phyloP scores from a whole-genome alignment of 768 basidiomycete genomes.

The Lentinula raphanica region DNA sequence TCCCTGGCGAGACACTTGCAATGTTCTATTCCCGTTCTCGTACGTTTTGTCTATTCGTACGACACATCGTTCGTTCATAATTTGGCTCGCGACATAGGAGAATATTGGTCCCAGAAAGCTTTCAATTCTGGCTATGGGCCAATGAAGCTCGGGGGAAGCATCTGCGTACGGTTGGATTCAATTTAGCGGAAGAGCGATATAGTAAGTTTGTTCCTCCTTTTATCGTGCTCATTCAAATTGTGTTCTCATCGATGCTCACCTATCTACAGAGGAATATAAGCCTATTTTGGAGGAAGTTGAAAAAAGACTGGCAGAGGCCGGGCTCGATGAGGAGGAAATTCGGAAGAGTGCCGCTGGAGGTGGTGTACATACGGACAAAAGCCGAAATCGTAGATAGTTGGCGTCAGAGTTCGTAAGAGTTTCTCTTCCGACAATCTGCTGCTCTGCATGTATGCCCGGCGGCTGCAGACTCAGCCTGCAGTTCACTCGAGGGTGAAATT shows the following conservation, averaged over 20 bases:
- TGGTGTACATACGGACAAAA: conserved; percentile 39
- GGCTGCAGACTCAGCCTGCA: too few relatives aligned
- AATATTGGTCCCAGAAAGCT: conserved; percentile 78
- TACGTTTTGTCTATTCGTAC: conserved; percentile 27
- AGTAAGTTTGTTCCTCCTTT: conserved; percentile 37
- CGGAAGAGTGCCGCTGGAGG: conserved; percentile 44
- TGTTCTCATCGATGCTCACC: neutral
- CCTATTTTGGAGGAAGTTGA: conserved; percentile 80
- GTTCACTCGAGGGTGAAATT: too few relatives aligned
- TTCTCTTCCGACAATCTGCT: too few relatives aligned
- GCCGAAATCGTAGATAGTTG: conserved; percentile 41
- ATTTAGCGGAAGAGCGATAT: conserved; percentile 68
- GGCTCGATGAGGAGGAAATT: conserved; percentile 82
- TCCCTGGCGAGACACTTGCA: conserved; percentile 80
- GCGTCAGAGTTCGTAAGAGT: too few relatives aligned
- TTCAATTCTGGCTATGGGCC: conserved; percentile 15
- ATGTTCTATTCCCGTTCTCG: conserved; percentile 80
- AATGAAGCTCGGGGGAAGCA: conserved; percentile 73
- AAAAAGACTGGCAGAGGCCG: conserved; percentile 77
- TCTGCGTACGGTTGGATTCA: conserved; percentile 73
- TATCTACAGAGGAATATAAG: conserved; percentile 63
- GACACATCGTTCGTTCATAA: neutral
- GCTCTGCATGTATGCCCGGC: too few relatives aligned
- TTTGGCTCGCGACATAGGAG: conserved; percentile 36
- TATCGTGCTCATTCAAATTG: neutral